A percentile compares a stretch with the other conserved stretches of the same genome.
Evolutionary conservation across 2,329 filamentous ascomycete species (phyloP).

Genomic region (Nectriaceae sp.): DNA sequence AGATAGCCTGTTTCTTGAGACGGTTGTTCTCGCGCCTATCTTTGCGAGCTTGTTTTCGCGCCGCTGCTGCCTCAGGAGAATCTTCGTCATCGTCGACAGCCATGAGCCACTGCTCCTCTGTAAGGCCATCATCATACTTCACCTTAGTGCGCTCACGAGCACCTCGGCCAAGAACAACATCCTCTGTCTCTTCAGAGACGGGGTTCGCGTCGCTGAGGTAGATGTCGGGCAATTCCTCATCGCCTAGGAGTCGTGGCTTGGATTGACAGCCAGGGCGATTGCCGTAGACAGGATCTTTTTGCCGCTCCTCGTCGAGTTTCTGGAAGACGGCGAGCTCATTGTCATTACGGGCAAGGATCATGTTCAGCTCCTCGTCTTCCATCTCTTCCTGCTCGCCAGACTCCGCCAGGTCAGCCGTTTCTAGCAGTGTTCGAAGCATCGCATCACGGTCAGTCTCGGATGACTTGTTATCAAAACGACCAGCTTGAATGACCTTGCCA

Average conservation of each 20-base stretch:
- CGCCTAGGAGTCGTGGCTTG: conserved; percentile 81
- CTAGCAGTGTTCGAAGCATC: conserved; percentile 89
- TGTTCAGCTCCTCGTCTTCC: conserved; percentile 96
- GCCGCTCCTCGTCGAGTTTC: conserved; percentile 76
- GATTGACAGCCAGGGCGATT: conserved; percentile 61
- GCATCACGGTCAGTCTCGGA: conserved; percentile 98
- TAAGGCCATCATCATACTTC: conserved; percentile 94
- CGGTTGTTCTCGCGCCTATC: conserved; percentile 79
- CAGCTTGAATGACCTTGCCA: conserved; percentile 98
- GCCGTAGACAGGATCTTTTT: conserved; percentile 70
- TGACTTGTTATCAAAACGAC: conserved; percentile 99
- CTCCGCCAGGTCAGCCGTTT: conserved; percentile 74
- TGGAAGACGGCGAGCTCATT: conserved; percentile 79
- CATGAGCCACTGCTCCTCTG: conserved; percentile 98
- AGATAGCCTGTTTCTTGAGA: conserved; percentile 53
- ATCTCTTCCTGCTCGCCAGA: conserved; percentile 86
- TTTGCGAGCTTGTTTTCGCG: conserved; percentile 83
- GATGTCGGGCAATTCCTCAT: conserved; percentile 89
- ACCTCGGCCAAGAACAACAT: conserved; percentile 77
- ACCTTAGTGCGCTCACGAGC: conserved; percentile 93
- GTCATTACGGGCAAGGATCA: conserved; percentile 88
- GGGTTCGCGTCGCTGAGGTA: conserved; percentile 87
- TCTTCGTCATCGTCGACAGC: conserved; percentile 97
- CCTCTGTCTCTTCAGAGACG: conserved; percentile 76
- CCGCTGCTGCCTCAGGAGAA: conserved; percentile 87